Evolutionary conservation across 2,329 filamentous ascomycete species (phyloP), one percentile per base, ranked within the genome.

Genomic region (Elsinoe fawcettii): DNA sequence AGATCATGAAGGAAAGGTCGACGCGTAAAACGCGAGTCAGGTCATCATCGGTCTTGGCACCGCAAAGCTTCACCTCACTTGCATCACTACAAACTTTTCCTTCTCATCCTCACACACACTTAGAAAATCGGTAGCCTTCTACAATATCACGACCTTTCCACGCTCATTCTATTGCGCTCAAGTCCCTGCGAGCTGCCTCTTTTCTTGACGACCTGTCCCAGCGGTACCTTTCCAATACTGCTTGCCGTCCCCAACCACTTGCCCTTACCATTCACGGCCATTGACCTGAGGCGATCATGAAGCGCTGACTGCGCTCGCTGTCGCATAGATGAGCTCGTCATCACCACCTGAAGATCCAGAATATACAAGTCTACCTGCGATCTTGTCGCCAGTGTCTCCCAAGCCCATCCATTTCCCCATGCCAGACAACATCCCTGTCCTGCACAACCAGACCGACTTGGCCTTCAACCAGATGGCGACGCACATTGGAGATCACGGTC

Each of bases 401-500:
- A 83, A 84, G 65, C 85, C 85, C 63, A 72, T 87, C 65, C 83
- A 87, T 71, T 75, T 84, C 63, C 79, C 84, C 63, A 81, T 85
- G 70, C 83, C 84, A 55, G 79, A 82, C 64, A 85, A 82, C 63
- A 86, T 88, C 59, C 83, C 85, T 58, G 80, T 88, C 56, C 75
- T 88, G 66, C 79, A 84, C 67, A 83, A 85, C 68, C 84, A 87
- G 73, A 88, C 83, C 80, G 84, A 88, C 72, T 82, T 83, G 56
- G 74, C 80, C 64, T 86, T 87, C 76, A 84, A 85, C 72, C 83
- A 86, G 69, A 82, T 82, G 57, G 54, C 39, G n/a, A 27, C 49
- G 16, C 49, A 53, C 18, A 53, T 53, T 37, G 49, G 49, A 14
- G 49, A 37, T 22, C 12, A 39, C n/a, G 34, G 7, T 11, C 32